Conservation (phyloP, 1,139 yeast genomes). For the Geotrichum cucujoidarum region DNA sequence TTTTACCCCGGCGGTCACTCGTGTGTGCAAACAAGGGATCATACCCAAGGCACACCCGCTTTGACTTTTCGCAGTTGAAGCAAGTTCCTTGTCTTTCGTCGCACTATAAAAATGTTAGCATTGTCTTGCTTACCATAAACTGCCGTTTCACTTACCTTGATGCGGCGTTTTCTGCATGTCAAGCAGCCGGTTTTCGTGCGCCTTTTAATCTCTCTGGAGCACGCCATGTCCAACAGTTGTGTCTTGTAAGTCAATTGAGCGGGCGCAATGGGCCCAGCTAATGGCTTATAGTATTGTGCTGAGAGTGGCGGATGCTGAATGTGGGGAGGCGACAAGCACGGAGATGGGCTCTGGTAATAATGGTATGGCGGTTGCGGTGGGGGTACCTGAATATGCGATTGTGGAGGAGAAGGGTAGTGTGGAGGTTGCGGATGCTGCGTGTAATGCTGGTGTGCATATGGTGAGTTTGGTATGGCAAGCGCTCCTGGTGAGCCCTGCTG, state of each 20-base stretch:
- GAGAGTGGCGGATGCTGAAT: neutral
- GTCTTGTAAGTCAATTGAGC: slow-evolving; percentile 7
- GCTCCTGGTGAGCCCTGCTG: no score
- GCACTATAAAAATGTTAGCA: slow-evolving; percentile 37
- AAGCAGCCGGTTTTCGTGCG: slow-evolving; percentile 71
- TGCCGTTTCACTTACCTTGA: slow-evolving; percentile 34
- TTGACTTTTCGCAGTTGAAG: slow-evolving; percentile 65
- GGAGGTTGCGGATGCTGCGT: neutral
- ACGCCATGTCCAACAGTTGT: slow-evolving; percentile 6
- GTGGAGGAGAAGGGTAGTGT: neutral
- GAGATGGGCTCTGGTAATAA: neutral
- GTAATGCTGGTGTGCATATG: neutral
- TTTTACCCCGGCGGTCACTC: slow-evolving; percentile 22
- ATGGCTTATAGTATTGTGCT: neutral
- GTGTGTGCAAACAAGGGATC: slow-evolving; percentile 37
- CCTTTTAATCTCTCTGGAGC: slow-evolving; percentile 31
- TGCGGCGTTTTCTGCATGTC: slow-evolving; percentile 66
- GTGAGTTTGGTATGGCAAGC: no score
- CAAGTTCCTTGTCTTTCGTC: slow-evolving; percentile 74
- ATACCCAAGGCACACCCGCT: slow-evolving; percentile 66
- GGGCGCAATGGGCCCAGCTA: neutral
- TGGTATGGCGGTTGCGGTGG: neutral
- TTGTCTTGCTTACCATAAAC: no score
- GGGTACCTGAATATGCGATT: neutral
- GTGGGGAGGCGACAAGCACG: neutral